These are phyloP conservation scores for Dicorynia guianensis DNA, from an alignment of 306 rosid genomes.

Conservation along the genomic window DNA sequence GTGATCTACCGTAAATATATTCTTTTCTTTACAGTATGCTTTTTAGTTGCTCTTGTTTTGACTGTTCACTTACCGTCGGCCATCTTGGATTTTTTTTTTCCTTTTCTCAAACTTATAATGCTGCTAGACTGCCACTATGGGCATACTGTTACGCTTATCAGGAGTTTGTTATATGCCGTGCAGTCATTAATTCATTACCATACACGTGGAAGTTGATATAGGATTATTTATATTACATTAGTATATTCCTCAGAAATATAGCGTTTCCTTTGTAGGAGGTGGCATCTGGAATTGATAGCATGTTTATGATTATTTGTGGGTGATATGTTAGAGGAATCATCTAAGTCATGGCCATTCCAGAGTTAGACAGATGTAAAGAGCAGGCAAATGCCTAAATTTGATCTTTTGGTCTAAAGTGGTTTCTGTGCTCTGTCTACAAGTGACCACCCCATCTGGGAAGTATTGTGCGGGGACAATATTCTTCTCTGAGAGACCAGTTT, in stretches of 20 bases:
- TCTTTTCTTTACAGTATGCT: neutral
- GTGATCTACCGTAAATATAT: neutral
- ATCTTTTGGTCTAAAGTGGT: neutral
- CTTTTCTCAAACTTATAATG: no score
- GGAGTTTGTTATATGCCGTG: neutral
- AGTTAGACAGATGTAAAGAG: no score
- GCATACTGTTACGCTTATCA: slow-evolving; percentile 6
- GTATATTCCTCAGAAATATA: no score
- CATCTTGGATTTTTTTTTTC: no score
- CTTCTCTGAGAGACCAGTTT: no score
- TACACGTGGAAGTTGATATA: neutral
- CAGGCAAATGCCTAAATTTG: neutral
- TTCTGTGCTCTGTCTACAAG: neutral
- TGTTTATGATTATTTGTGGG: neutral
- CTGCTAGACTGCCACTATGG: neutral
- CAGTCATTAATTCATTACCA: slow-evolving; percentile 1
- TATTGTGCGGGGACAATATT: no score
- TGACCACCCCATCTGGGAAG: no score
- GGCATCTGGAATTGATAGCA: neutral
- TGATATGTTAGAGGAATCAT: neutral
- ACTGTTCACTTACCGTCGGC: neutral
- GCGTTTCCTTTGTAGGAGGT: neutral
- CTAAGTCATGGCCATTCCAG: neutral
- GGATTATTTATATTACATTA: neutral
- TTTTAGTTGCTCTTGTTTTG: neutral